Conservation (phyloP, 2,329 filamentous ascomycete species). For the Colletotrichum sp. region DNA sequence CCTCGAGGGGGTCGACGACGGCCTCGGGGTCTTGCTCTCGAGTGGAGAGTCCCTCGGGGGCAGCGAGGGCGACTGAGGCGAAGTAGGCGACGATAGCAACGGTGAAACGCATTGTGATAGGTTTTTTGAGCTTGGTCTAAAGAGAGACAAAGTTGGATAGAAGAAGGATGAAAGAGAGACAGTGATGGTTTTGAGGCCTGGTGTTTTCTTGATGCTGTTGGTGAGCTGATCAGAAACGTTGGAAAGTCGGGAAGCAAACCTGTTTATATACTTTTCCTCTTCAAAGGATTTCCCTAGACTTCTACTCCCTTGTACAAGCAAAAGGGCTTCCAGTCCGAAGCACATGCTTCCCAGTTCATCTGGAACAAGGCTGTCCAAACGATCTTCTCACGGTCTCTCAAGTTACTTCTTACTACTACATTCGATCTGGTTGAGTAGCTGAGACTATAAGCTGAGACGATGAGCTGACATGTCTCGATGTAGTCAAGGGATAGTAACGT, state of each 20-base stretch:
- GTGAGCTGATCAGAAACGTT: neutral
- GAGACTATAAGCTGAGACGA: neutral
- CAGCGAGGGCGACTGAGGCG: neutral
- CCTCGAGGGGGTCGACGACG: neutral
- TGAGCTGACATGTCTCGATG: neutral
- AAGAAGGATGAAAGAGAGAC: neutral
- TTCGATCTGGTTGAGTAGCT: neutral
- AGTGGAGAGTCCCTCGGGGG: neutral
- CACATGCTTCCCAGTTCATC: rapidly evolving
- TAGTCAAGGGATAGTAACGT: rapidly evolving
- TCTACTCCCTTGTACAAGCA: neutral
- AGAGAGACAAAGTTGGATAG: neutral
- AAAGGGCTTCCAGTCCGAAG: neutral
- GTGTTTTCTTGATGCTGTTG: neutral
- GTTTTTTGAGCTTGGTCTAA: neutral
- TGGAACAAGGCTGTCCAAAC: neutral
- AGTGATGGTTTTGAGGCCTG: neutral
- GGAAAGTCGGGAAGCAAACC: neutral
- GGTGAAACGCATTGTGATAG: neutral
- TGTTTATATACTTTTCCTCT: neutral
- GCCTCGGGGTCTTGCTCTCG: neutral
- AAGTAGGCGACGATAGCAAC: neutral
- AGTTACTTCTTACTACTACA: neutral
- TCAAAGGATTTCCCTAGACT: rapidly evolving
- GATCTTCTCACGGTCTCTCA: neutral